A percentile compares a stretch with the other conserved stretches of the same genome.
These are phyloP conservation scores for Boletus edulis DNA, from an alignment of 768 basidiomycete species.

Conservation along the genomic window DNA sequence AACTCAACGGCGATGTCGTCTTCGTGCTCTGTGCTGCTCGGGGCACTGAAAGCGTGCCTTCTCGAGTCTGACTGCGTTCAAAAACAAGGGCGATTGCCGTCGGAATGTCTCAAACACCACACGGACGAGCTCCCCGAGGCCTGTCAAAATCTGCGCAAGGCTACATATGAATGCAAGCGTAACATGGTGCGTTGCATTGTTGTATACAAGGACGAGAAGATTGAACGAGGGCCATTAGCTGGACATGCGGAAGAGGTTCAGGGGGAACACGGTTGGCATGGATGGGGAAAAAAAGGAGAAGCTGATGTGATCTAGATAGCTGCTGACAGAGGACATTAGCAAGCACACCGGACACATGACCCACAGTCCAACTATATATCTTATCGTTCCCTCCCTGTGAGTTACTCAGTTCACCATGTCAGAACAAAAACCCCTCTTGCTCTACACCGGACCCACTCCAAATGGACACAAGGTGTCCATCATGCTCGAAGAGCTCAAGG, in stretches of 20 bases:
- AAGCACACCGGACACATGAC: slow-evolving; percentile 16
- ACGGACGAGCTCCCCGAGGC: slow-evolving; percentile 73
- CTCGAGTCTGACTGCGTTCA: slow-evolving; percentile 85
- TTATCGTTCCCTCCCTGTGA: background rate
- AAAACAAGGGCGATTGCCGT: slow-evolving; percentile 75
- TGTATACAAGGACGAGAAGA: background rate
- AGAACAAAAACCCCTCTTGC: slow-evolving; percentile 18
- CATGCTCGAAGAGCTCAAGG: slow-evolving; percentile 62
- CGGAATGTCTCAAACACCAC: slow-evolving; percentile 80
- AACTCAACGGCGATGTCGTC: slow-evolving; percentile 57
- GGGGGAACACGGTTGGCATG: slow-evolving; percentile 66
- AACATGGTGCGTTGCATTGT: slow-evolving; percentile 61
- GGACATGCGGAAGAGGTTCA: slow-evolving; percentile 82
- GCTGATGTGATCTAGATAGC: background rate
- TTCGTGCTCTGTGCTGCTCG: slow-evolving; percentile 73
- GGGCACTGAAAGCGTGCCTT: slow-evolving; percentile 80
- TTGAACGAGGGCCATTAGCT: slow-evolving; percentile 40
- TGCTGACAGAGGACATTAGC: slow-evolving; percentile 20
- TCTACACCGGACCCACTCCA: slow-evolving; percentile 49
- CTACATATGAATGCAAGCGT: slow-evolving; percentile 88
- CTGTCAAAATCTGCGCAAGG: slow-evolving; percentile 75
- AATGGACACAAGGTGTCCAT: slow-evolving; percentile 54
- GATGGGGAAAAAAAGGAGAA: slow-evolving; percentile 25
- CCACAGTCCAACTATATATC: slow-evolving; percentile 7
- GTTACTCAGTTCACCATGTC: slow-evolving; percentile 15